These are phyloP conservation scores for Myriangium duriaei DNA, from an alignment of 2,329 filamentous ascomycete genomes.

Conservation along the genomic window DNA sequence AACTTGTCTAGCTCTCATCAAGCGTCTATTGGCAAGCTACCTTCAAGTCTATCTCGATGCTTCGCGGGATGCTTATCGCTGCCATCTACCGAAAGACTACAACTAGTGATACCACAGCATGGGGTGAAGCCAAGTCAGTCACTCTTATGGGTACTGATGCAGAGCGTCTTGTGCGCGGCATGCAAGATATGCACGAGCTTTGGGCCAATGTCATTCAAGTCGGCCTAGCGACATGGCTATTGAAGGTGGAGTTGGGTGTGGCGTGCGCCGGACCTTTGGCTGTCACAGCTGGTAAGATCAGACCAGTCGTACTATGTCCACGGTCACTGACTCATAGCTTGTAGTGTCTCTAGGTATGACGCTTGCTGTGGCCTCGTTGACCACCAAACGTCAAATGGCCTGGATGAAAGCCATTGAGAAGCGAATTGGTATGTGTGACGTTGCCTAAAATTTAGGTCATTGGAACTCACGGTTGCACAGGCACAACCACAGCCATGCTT, in stretches of 20 bases:
- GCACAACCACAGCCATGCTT: constrained; percentile 14
- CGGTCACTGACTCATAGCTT: constrained; percentile 7
- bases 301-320: no score
- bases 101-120: neutral
- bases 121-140: constrained; percentile 20
- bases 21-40: constrained; percentile 9
- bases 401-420: constrained; percentile 14
- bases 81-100: constrained; percentile 7
- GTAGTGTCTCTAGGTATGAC: neutral
- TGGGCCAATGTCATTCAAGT: constrained; percentile 30
- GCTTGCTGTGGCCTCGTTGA: neutral
- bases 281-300: constrained; percentile 26
- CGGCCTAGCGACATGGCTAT: constrained; percentile 34
- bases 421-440: constrained; percentile 8
- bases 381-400: constrained; percentile 15
- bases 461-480: no score
- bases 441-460: no score
- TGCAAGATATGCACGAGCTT: constrained; percentile 24
- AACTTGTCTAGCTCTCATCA: constrained; percentile 1
- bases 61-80: constrained; percentile 8
- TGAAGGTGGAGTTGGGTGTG: constrained; percentile 35
- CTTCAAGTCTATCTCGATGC: constrained; percentile 5
- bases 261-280: constrained; percentile 38
- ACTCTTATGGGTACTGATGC: constrained; percentile 27
- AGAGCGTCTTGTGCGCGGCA: constrained; percentile 24